These are phyloP conservation scores for Pseudotsuga menziesii DNA, from an alignment of 75 land plant species.

Conservation along the genomic window DNA sequence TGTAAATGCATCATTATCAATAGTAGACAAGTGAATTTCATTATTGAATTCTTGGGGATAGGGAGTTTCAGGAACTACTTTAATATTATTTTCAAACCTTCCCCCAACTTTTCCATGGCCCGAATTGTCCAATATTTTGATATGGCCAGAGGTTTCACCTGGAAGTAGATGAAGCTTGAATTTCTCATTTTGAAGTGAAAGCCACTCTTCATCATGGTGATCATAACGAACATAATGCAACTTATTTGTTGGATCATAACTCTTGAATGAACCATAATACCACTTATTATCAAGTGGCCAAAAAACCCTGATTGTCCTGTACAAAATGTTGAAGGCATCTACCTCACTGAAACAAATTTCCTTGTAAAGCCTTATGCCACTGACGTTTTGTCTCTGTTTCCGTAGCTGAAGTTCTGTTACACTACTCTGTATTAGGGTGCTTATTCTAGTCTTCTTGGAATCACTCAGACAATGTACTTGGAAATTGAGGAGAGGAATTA, in stretches of 20 bases:
- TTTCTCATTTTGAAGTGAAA: slow-evolving; percentile 64
- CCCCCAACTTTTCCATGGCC: slow-evolving; percentile 2
- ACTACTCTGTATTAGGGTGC: slow-evolving; percentile 17
- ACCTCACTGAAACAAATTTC: slow-evolving; percentile 50
- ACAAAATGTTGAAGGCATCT: slow-evolving; percentile 58
- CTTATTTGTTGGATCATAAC: slow-evolving; percentile 51
- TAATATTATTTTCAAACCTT: background rate
- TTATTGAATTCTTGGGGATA: background rate
- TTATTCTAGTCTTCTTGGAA: slow-evolving; percentile 11
- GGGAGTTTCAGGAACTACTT: background rate
- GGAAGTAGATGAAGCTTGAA: slow-evolving; percentile 72
- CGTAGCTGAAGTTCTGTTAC: slow-evolving; percentile 56
- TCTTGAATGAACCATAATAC: slow-evolving; percentile 76
- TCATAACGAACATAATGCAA: slow-evolving; percentile 82
- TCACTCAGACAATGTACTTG: background rate
- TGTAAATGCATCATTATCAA: background rate
- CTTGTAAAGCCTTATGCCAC: slow-evolving; percentile 42
- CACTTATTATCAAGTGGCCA: slow-evolving; percentile 92
- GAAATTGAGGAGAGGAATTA: background rate
- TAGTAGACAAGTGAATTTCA: background rate
- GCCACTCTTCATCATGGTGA: slow-evolving; percentile 92
- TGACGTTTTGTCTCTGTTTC: slow-evolving; percentile 19
- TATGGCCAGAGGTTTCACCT: slow-evolving; percentile 34
- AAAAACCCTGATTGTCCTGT: slow-evolving; percentile 71
- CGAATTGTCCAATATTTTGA: slow-evolving; percentile 9